phyloP scores from a whole-genome alignment of 441 rosid species.

The Adansonia rubrostipa region DNA sequence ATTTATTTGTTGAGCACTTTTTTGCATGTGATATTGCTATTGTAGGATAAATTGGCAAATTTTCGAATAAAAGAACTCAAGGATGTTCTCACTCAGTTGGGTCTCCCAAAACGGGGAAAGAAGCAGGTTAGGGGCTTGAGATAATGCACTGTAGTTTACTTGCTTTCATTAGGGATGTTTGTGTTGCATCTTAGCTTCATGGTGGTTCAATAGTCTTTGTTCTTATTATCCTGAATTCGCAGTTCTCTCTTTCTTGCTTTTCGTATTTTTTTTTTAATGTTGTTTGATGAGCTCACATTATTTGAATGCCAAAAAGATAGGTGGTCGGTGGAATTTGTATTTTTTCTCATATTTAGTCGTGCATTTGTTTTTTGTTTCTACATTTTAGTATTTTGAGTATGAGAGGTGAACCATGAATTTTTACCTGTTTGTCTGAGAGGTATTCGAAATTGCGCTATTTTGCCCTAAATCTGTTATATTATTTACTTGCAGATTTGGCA shows the following conservation, averaged over 20 bases:
- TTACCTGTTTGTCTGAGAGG: not conserved
- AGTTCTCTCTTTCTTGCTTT: not conserved
- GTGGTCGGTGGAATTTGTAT: not conserved
- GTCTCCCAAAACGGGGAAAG: no score
- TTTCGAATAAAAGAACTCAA: no score
- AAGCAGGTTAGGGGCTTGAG: slow-evolving; percentile 54
- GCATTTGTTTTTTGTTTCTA: not conserved
- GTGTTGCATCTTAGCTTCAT: not conserved
- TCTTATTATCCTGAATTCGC: slow-evolving; percentile 3
- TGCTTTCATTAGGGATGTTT: not conserved
- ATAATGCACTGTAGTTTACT: not conserved
- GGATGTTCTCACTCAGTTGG: no score
- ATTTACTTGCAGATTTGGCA: not conserved
- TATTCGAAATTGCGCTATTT: not conserved
- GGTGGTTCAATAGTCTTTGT: not conserved
- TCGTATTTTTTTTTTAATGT: not conserved
- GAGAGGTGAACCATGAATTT: not conserved
- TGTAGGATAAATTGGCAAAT: no score
- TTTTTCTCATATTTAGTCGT: not conserved
- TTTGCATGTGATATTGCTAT: no score
- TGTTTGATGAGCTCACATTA: not conserved
- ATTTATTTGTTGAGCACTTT: no score
- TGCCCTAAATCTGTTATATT: not conserved
- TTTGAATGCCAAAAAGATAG: not conserved
- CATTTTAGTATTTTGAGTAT: not conserved